phyloP scores from a whole-genome alignment of 2,329 filamentous ascomycete genomes.

The Xylariales sp. region DNA sequence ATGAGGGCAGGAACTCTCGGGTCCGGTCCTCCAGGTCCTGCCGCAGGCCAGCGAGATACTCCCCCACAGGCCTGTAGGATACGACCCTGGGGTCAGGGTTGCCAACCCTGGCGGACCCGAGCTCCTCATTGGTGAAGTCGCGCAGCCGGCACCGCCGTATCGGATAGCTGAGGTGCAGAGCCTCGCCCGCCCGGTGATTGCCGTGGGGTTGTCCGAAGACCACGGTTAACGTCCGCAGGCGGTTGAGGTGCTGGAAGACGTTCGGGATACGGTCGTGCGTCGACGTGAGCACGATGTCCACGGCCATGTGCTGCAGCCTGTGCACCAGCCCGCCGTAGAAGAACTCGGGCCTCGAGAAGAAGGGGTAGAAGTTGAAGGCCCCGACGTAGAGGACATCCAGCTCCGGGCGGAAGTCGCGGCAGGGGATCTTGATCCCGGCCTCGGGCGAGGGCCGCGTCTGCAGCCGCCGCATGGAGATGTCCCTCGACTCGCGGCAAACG shows the following conservation, averaged over 20 bases:
- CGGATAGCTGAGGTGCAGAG: neutral
- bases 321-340: neutral
- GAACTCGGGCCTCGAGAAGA: conserved; percentile 5
- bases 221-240: conserved; percentile 4
- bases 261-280: conserved; percentile 1
- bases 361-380: conserved; percentile 2
- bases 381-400: conserved; percentile 12
- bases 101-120: neutral
- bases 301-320: conserved; percentile 6
- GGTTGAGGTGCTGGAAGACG: conserved; percentile 2
- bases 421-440: conserved; percentile 7
- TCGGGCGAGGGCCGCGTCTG: conserved; percentile 1
- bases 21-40: neutral
- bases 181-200: neutral
- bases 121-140: conserved; percentile 1
- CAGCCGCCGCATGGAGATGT: neutral
- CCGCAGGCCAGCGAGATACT: neutral
- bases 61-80: neutral
- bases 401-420: conserved; percentile 11
- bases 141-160: conserved; percentile 3
- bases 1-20: neutral
- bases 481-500: conserved; percentile 10
- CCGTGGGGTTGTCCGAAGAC: conserved; percentile 3
- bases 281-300: conserved; percentile 6
- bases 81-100: neutral